Conservation (phyloP, 192 early-diverging fungal species). For the Gorgonomyces haynaldii region DNA sequence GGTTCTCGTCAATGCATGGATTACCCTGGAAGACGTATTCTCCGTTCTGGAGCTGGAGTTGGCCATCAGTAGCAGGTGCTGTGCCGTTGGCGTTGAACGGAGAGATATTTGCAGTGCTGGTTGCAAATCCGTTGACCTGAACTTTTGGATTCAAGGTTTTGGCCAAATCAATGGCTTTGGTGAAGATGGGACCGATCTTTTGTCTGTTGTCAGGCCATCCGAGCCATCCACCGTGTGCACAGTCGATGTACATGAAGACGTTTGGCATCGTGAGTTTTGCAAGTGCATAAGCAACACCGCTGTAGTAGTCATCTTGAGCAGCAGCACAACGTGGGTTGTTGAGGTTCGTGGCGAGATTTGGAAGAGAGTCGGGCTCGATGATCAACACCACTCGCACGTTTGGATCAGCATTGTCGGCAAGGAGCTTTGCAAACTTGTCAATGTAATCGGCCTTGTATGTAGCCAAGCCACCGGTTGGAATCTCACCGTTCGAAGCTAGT, state of each 20-base stretch:
- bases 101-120: conserved; percentile 35
- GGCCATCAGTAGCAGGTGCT: conserved; percentile 7
- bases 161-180: conserved; percentile 11
- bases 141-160: conserved; percentile 8
- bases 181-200: conserved; percentile 17
- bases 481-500: conserved; percentile 31
- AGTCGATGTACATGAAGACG: conserved; percentile 24
- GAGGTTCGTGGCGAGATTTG: conserved; percentile 31
- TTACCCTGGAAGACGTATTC: conserved; percentile 12
- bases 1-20: conserved; percentile 23
- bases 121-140: conserved; percentile 22
- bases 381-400: conserved; percentile 29
- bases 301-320: conserved; percentile 15
- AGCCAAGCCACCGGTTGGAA: conserved; percentile 14
- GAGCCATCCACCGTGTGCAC: conserved; percentile 34
- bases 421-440: conserved; percentile 12
- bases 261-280: conserved; percentile 18
- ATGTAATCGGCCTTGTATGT: conserved; percentile 33
- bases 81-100: conserved; percentile 22
- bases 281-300: conserved; percentile 32
- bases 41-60: background rate
- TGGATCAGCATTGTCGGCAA: conserved; percentile 14
- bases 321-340: conserved; percentile 9
- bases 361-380: conserved; percentile 32
- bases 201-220: conserved; percentile 24